Evolutionary conservation across 2,329 filamentous ascomycete genomes (phyloP).

Genomic region (Aureobasidium melanogenum): DNA sequence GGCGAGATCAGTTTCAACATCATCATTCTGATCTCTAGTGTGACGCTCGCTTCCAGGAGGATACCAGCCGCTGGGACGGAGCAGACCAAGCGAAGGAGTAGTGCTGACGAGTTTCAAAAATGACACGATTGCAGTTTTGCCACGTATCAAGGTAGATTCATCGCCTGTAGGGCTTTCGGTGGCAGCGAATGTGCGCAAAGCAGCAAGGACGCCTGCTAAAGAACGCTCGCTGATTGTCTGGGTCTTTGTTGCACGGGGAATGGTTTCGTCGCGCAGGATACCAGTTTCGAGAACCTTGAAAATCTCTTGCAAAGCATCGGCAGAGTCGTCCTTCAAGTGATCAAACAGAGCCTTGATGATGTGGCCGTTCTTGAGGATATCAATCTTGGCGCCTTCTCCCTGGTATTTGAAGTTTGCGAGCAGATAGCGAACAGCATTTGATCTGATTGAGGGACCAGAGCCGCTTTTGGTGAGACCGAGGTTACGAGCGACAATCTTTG

Average conservation of each 20-base stretch:
- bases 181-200: constrained; percentile 47
- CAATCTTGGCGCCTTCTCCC: constrained; percentile 65
- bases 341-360: constrained; percentile 64
- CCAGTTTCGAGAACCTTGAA: constrained; percentile 60
- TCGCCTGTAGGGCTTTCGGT: constrained; percentile 14
- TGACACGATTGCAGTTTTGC: constrained; percentile 50
- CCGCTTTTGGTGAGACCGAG: constrained; percentile 61
- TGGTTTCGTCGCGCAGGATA: constrained; percentile 64
- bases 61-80: constrained; percentile 76
- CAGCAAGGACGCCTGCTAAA: constrained; percentile 59
- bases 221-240: constrained; percentile 67
- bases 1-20: constrained; percentile 44
- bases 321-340: constrained; percentile 67
- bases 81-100: constrained; percentile 60
- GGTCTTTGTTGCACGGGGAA: constrained; percentile 66
- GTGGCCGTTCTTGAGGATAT: constrained; percentile 68
- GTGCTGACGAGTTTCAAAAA: constrained; percentile 72
- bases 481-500: constrained; percentile 67
- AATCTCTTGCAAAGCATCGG: constrained; percentile 65
- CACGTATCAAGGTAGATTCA: background rate
- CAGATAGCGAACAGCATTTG: constrained; percentile 74
- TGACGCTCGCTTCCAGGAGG: constrained; percentile 53
- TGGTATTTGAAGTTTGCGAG: constrained; percentile 72
- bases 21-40: constrained; percentile 21
- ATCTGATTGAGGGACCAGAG: constrained; percentile 66